Base-by-base conservation (phyloP, 2,329 filamentous ascomycete genomes). In the Trichophaea hybrida region DNA sequence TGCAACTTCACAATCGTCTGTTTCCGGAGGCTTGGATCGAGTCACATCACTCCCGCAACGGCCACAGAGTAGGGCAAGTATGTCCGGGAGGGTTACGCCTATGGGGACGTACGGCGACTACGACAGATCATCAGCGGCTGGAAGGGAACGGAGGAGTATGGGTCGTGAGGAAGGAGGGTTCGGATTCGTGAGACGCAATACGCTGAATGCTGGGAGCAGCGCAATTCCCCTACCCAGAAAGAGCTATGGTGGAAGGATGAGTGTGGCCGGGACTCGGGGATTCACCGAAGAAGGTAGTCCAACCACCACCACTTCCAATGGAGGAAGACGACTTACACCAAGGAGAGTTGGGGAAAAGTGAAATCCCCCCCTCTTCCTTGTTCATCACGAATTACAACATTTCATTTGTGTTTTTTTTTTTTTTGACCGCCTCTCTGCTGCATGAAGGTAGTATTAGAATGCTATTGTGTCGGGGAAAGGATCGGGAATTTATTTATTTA, bases 201-300 rank as follows among this genome's bases (percentile, higher is more conserved):
- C 59, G 7, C 37, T 61, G 17, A 46, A 58, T 35, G 55, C 58
- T 49, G 55, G 62, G 33, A 55, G 56, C 38, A 59, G 63, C 55
- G 43, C 65, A 31, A 65, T 67, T 50, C 53, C 64, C 48, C 37
- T 65, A 12, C 62, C 59, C 13, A 66, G 66, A 48, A 65, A 61
- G 44, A 67, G 59, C 43, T 66, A 68, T 37, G 61, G 64, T 10
- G 58, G 65, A 6, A 61, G 66, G 31, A 62, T 66, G 33, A 65
- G 61, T 15, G 64, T 65, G 5, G 64, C 54, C 38, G 63, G 57
- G 37, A 60, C 54, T 38, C 57, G 55, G n/a, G 58, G 48, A 24
- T 60, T 61, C 15, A 62, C 62, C 37, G 60, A 63, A 48, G 50
- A 59, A 24, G 24, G 3, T 24, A 24, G 24, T 3, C 24, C 24